A percentile compares a stretch with the other conserved stretches of the same genome.
Evolutionary conservation across 2,329 filamentous ascomycete species (phyloP).

Genomic region (Talaromyces atroroseus): DNA sequence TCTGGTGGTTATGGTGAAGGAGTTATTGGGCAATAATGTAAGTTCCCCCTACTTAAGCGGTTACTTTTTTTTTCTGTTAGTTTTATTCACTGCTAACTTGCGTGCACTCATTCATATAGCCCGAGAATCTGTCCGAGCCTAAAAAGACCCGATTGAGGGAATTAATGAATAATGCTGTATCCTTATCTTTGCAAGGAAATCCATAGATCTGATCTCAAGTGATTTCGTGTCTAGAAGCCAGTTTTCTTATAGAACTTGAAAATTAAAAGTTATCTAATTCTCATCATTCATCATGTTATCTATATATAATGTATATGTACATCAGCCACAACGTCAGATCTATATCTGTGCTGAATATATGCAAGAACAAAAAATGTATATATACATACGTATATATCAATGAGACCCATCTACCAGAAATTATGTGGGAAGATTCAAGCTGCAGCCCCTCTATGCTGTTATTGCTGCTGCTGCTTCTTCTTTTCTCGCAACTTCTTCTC

Average conservation of each 20-base stretch:
- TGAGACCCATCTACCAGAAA: background rate
- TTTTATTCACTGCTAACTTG: background rate
- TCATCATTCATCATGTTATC: background rate
- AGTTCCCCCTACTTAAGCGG: constrained; percentile 14
- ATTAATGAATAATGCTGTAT: constrained; percentile 23
- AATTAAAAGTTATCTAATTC: background rate
- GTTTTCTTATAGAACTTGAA: background rate
- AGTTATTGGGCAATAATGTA: constrained; percentile 36
- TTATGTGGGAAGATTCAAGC: background rate
- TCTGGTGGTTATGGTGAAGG: constrained; percentile 34
- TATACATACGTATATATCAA: background rate
- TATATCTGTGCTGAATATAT: background rate
- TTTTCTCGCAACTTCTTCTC: constrained; percentile 84
- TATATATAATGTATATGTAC: background rate
- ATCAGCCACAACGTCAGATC: background rate
- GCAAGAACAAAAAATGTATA: background rate
- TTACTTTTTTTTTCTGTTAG: background rate
- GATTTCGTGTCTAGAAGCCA: background rate
- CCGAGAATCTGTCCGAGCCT: constrained; percentile 22
- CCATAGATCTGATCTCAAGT: background rate
- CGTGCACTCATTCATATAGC: constrained; percentile 19
- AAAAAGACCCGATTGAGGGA: constrained; percentile 26
- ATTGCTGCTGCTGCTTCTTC: constrained; percentile 54
- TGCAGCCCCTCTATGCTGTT: background rate
- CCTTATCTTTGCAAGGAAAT: background rate